These are phyloP conservation scores for Penicillium malachiteum DNA, from an alignment of 495 filamentous ascomycete genomes.

Conservation along the genomic window DNA sequence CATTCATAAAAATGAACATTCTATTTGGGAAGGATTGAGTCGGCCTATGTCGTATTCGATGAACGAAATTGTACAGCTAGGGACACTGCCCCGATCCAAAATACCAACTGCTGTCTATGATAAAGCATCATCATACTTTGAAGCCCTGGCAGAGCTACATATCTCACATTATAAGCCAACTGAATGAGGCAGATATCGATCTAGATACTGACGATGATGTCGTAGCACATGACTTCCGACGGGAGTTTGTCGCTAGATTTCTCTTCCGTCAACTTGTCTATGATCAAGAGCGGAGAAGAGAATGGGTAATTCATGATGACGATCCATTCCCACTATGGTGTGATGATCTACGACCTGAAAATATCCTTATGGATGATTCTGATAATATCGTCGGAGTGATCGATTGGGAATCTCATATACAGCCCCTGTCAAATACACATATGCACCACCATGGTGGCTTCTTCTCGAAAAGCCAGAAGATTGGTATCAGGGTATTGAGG, in stretches of 20 bases:
- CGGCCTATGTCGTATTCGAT: slow-evolving; percentile 23
- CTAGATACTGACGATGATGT: background rate
- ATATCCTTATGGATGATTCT: slow-evolving; percentile 2
- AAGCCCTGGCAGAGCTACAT: slow-evolving; percentile 41
- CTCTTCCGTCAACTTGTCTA: slow-evolving; percentile 12
- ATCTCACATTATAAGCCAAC: slow-evolving; percentile 42
- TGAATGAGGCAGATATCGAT: slow-evolving; percentile 33
- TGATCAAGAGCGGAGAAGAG: background rate
- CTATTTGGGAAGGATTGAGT: background rate
- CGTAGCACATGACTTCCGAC: slow-evolving; percentile 11
- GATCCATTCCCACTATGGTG: slow-evolving; percentile 2
- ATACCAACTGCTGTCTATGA: slow-evolving; percentile 35
- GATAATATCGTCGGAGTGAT: slow-evolving; percentile 1
- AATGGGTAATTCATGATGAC: background rate
- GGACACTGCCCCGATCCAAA: slow-evolving; percentile 28
- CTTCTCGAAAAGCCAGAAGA: slow-evolving; percentile 3
- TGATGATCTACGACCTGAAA: background rate
- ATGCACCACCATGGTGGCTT: slow-evolving; percentile 8
- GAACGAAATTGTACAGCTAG: slow-evolving; percentile 33
- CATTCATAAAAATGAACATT: background rate
- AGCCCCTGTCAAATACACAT: background rate
- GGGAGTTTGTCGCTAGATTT: slow-evolving; percentile 6
- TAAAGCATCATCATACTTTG: slow-evolving; percentile 35
- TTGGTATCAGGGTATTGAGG: slow-evolving; percentile 16
- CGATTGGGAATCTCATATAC: slow-evolving; percentile 5